Percentiles rank a stretch among this genome's conserved stretches.
phyloP scores from a whole-genome alignment of 202 grass and related monocot species.

The Tripidium arundinaceum region DNA sequence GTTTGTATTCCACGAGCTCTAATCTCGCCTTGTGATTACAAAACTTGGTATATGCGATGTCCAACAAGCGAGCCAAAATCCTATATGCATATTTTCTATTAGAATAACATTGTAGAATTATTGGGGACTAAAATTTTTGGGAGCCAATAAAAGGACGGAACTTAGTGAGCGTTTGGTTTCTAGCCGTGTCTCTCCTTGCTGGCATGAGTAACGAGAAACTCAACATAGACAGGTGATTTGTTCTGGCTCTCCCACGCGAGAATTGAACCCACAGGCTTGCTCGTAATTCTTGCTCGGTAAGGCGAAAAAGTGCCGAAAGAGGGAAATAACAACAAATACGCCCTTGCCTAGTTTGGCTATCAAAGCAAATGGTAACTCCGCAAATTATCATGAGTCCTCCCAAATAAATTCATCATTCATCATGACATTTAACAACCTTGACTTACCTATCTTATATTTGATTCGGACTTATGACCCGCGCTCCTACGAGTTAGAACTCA shows the following conservation, averaged over 20 bases:
- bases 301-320: neutral
- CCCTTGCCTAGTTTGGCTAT: neutral
- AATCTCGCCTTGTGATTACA: neutral
- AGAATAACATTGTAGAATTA: neutral
- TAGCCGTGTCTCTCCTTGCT: neutral
- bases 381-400: neutral
- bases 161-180: neutral
- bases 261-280: neutral
- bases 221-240: neutral
- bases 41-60: neutral
- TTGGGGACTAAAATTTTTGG: no score
- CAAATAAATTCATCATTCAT: neutral
- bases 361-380: neutral
- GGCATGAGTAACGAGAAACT: neutral
- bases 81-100: neutral
- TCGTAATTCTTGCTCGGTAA: neutral
- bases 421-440: neutral
- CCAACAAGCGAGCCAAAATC: neutral
- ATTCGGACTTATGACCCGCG: accelerated
- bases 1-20: neutral
- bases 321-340: neutral
- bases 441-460: neutral
- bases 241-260: neutral
- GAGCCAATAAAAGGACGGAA: neutral
- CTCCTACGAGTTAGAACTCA: no score